Evolutionary conservation across 768 basidiomycete genomes (phyloP).

Genomic region (Dictyophora rubrovolvata): DNA sequence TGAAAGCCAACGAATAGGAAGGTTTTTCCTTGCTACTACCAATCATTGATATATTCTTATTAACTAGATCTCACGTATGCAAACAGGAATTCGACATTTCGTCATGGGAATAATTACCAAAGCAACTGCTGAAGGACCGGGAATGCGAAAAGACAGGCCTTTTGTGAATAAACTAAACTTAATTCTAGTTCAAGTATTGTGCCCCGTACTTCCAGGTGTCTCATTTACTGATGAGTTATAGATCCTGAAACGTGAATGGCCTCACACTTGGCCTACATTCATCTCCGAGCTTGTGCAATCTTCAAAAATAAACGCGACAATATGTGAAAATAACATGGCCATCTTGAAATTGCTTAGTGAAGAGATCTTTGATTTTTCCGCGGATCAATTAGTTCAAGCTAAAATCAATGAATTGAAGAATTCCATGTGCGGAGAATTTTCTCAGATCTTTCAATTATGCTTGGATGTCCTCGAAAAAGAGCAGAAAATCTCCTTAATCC

Average conservation of each 20-base stretch:
- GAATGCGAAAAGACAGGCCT: constrained; percentile 85
- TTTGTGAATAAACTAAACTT: constrained; percentile 95
- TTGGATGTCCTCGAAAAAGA: constrained; percentile 95
- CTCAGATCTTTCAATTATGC: constrained; percentile 96
- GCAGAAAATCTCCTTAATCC: constrained; percentile 91
- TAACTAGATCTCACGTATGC: constrained; percentile 5
- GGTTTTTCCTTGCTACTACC: constrained; percentile 17
- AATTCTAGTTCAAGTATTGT: constrained; percentile 79
- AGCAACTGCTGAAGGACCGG: constrained; percentile 81
- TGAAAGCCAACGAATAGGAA: constrained; percentile 82
- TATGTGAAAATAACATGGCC: constrained; percentile 99
- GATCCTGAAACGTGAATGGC: constrained; percentile 99
- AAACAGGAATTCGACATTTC: constrained; percentile 87
- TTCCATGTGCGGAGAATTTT: constrained; percentile 95
- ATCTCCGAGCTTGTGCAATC: constrained; percentile 95
- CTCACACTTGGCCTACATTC: constrained; percentile 97
- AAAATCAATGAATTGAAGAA: constrained; percentile 97
- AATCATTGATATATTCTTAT: background rate
- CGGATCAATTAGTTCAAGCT: constrained; percentile 96
- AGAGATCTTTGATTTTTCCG: constrained; percentile 97
- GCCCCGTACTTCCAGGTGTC: too few species aligned
- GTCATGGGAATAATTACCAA: constrained; percentile 90
- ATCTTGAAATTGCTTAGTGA: constrained; percentile 95
- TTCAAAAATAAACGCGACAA: constrained; percentile 88
- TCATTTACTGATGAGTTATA: constrained; percentile 22